Evolutionary conservation across 345 rosid species (phyloP).

Genomic region (Acer negundo): DNA sequence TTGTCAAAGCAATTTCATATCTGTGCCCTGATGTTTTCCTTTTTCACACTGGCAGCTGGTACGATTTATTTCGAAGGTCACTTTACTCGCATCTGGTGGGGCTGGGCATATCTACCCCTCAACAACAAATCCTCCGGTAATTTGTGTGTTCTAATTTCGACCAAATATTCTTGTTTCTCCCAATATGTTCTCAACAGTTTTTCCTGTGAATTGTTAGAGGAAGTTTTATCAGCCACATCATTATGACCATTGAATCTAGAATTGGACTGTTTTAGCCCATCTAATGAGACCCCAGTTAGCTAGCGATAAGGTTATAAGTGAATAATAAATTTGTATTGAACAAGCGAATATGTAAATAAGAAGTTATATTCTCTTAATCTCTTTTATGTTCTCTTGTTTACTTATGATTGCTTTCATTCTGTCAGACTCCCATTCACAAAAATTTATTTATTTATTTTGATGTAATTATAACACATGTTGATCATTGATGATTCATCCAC

Average conservation of each 20-base stretch:
- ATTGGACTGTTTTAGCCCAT: not conserved
- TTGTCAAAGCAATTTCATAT: not conserved
- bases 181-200: not conserved
- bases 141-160: slow-evolving; percentile 15
- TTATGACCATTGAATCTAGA: not conserved
- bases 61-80: slow-evolving; percentile 89
- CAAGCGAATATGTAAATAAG: not conserved
- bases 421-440: not conserved
- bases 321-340: not conserved
- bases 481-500: not conserved
- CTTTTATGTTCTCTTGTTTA: not conserved
- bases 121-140: slow-evolving; percentile 91
- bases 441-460: not conserved
- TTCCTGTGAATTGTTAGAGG: not conserved
- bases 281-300: not conserved
- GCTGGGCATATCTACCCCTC: slow-evolving; percentile 97
- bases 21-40: slow-evolving; percentile 11
- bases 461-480: slow-evolving; percentile 1
- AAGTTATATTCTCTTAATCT: not conserved
- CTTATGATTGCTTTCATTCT: not conserved
- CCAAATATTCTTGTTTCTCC: not conserved
- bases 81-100: slow-evolving; percentile 96
- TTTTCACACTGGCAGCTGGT: slow-evolving; percentile 52
- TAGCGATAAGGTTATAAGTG: not conserved
- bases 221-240: not conserved